phyloP scores from a whole-genome alignment of 345 rosid species.

The Sonneratia alba region DNA sequence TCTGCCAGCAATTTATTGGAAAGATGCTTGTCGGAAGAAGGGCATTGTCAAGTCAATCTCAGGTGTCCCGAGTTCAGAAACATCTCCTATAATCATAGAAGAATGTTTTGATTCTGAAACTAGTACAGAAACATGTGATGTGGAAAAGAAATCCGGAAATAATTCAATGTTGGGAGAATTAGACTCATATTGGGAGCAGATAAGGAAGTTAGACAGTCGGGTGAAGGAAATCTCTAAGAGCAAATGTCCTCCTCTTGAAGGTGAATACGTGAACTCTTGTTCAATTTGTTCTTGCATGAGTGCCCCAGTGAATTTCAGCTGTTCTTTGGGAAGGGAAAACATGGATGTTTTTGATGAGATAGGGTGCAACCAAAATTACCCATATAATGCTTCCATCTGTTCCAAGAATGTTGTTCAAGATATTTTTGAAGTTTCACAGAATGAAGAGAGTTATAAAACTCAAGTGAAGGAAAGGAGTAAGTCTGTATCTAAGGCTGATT shows the following conservation, averaged over 20 bases:
- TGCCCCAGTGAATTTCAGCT: constrained; percentile 18
- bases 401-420: constrained; percentile 39
- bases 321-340: constrained; percentile 19
- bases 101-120: constrained; percentile 1
- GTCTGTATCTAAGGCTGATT: constrained; percentile 16
- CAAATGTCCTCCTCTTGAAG: constrained; percentile 19
- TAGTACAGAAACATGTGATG: constrained; percentile 19
- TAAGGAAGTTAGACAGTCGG: constrained; percentile 38
- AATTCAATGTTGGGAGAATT: constrained; percentile 23
- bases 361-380: constrained; percentile 19
- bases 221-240: constrained; percentile 36
- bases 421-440: constrained; percentile 54
- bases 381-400: constrained; percentile 8
- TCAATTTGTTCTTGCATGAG: constrained; percentile 20
- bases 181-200: constrained; percentile 47
- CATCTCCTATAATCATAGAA: constrained; percentile 3
- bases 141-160: constrained; percentile 19
- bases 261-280: constrained; percentile 11
- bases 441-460: constrained; percentile 13
- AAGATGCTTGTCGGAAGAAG: constrained; percentile 20
- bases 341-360: constrained; percentile 20
- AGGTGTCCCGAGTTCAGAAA: constrained; percentile 7
- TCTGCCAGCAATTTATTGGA: constrained; percentile 17
- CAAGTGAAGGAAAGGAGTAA: constrained; percentile 13
- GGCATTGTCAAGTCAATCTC: constrained; percentile 12